phyloP scores from a whole-genome alignment of 495 filamentous ascomycete genomes.

The Aspergillus wentii region DNA sequence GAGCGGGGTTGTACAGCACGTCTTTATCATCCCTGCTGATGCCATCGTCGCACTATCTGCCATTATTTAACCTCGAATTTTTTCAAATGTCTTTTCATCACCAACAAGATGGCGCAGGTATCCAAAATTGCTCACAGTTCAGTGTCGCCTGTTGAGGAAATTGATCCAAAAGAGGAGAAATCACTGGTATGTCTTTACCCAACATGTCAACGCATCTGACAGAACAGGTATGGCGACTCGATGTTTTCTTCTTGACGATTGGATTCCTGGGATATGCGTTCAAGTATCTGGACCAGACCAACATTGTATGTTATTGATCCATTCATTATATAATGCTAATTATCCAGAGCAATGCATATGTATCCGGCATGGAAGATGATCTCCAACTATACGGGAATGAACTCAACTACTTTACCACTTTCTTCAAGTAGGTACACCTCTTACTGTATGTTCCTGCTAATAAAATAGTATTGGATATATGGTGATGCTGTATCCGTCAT shows the following conservation, averaged over 20 bases:
- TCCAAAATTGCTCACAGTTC: no score
- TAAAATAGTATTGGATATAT: constrained; percentile 13
- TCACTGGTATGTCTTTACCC: no score
- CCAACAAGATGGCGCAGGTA: no score
- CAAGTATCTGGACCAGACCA: constrained; percentile 15
- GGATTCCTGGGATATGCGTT: constrained; percentile 15
- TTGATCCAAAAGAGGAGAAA: no score
- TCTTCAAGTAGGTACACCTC: constrained; percentile 19
- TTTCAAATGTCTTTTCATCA: no score
- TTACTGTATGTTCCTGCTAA: not conserved
- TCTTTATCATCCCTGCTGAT: no score
- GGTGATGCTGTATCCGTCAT: constrained; percentile 15
- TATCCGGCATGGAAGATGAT: constrained; percentile 14
- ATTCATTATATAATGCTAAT: not conserved
- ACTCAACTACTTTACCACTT: constrained; percentile 36
- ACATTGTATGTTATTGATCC: constrained; percentile 7
- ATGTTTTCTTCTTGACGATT: constrained; percentile 9
- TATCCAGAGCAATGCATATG: constrained; percentile 18
- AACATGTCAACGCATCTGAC: no score
- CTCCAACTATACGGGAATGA: constrained; percentile 34
- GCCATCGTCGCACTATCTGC: no score
- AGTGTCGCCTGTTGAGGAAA: no score
- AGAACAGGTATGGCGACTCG: constrained; percentile 11
- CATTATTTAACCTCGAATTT: no score
- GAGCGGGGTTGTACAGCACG: no score